Evolutionary conservation across 2,329 filamentous ascomycete species (phyloP).

Genomic region (Cercospora nicotianae): DNA sequence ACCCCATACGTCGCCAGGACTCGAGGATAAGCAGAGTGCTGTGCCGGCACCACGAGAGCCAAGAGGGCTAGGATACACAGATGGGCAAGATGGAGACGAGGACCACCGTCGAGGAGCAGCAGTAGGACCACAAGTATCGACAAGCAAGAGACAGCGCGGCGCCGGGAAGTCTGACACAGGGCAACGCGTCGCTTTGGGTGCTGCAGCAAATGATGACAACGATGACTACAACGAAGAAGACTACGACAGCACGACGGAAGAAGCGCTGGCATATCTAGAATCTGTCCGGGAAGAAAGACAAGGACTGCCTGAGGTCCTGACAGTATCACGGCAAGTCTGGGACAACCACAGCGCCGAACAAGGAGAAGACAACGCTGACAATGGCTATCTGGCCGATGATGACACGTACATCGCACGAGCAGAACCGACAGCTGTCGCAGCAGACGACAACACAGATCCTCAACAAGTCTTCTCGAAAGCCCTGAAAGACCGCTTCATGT

Average conservation of each 20-base stretch:
- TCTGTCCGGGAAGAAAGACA: constrained; percentile 35
- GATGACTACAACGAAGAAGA: constrained; percentile 27
- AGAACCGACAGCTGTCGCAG: constrained; percentile 38
- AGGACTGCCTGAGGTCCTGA: constrained; percentile 31
- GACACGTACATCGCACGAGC: constrained; percentile 73
- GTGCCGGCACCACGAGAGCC: background rate
- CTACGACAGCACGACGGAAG: constrained; percentile 31
- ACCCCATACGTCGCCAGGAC: background rate
- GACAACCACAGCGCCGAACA: constrained; percentile 6
- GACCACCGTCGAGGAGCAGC: background rate
- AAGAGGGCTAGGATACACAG: background rate
- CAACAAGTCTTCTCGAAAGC: constrained; percentile 67
- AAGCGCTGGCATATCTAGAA: constrained; percentile 39
- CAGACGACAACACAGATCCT: constrained; percentile 43
- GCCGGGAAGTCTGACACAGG: constrained; percentile 20
- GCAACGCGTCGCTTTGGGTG: constrained; percentile 32
- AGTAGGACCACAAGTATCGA: background rate
- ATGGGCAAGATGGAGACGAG: background rate
- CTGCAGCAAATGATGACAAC: constrained; percentile 28
- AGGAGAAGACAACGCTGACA: constrained; percentile 38
- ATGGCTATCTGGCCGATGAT: constrained; percentile 68
- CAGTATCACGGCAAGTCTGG: constrained; percentile 21
- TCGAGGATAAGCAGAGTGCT: background rate
- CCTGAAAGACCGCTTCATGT: constrained; percentile 64
- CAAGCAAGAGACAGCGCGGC: background rate